Conservation (phyloP, 129 eudicot species). For the Calendula officinalis region DNA sequence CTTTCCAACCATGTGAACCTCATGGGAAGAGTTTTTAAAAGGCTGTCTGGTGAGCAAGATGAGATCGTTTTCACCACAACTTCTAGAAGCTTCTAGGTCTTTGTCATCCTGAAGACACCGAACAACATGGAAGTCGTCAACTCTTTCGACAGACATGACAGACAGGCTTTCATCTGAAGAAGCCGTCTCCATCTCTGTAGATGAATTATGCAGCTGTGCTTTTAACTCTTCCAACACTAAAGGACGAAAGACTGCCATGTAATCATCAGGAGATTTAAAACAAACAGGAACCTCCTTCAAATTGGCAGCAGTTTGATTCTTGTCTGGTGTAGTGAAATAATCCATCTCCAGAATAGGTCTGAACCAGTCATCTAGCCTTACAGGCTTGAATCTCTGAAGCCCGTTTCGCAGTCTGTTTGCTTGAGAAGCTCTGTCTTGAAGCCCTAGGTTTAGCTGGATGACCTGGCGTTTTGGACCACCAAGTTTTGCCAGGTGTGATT, state of each 20-base stretch:
- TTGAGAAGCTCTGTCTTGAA: slow-evolving; percentile 50
- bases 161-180: slow-evolving; percentile 78
- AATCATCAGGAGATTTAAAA: slow-evolving; percentile 74
- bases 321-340: slow-evolving; percentile 55
- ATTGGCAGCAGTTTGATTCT: slow-evolving; percentile 31
- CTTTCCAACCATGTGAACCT: slow-evolving; percentile 90
- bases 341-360: slow-evolving; percentile 79
- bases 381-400: slow-evolving; percentile 65
- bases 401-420: slow-evolving; percentile 37
- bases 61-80: slow-evolving; percentile 74
- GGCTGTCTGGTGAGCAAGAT: slow-evolving; percentile 77
- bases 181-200: slow-evolving; percentile 66
- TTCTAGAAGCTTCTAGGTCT: slow-evolving; percentile 46
- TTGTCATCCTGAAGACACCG: slow-evolving; percentile 78
- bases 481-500: slow-evolving; percentile 43
- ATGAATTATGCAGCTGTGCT: slow-evolving; percentile 78
- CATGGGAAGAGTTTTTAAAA: slow-evolving; percentile 43
- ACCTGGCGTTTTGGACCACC: slow-evolving; percentile 78
- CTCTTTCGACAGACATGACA: slow-evolving; percentile 88
- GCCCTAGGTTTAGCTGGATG: slow-evolving; percentile 65
- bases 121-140: slow-evolving; percentile 91
- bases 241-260: slow-evolving; percentile 78
- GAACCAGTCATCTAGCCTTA: slow-evolving; percentile 87
- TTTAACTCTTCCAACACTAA: slow-evolving; percentile 90
- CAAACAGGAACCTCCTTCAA: slow-evolving; percentile 80